A percentile compares a stretch with the other conserved stretches of the same genome.
Conservation (phyloP, 768 basidiomycete species). For the Agaricus subrufescens region DNA sequence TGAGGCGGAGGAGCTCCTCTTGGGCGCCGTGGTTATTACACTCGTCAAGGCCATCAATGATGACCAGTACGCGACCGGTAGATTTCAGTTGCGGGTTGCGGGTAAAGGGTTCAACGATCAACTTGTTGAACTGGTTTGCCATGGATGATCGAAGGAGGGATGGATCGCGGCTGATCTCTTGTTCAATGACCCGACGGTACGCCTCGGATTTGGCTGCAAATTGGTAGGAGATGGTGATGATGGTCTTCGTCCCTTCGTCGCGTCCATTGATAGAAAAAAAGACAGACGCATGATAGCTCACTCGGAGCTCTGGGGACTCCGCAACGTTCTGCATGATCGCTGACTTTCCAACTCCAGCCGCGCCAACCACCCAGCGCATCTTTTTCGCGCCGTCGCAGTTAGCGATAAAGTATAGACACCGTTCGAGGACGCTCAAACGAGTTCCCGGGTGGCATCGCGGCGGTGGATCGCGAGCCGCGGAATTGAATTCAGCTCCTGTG, state of each 20-base stretch:
- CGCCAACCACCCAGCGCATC: too few relatives aligned
- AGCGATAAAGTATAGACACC: too few relatives aligned
- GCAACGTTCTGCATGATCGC: not conserved
- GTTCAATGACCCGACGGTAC: conserved; percentile 3
- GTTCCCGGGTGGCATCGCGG: too few relatives aligned
- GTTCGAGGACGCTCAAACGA: too few relatives aligned
- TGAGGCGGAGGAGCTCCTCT: not conserved
- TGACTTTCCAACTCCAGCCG: not conserved
- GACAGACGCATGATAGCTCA: not conserved
- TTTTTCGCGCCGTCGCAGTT: too few relatives aligned
- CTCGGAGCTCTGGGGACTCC: not conserved
- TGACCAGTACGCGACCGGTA: not conserved
- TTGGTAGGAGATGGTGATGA: conserved; percentile 16
- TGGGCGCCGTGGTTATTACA: not conserved
- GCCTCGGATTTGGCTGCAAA: conserved; percentile 9
- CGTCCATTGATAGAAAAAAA: not conserved
- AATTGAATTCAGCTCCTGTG: too few relatives aligned
- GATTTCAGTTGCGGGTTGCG: too few relatives aligned
- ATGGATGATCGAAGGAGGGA: conserved; percentile 7
- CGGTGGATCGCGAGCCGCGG: too few relatives aligned
- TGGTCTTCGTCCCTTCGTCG: not conserved
- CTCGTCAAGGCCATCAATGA: conserved; percentile 1
- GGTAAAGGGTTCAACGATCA: conserved; percentile 13
- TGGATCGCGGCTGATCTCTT: conserved; percentile 8
- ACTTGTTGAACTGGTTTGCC: conserved; percentile 8